A percentile compares a stretch with the other conserved stretches of the same genome.
phyloP scores from a whole-genome alignment of 2,329 filamentous ascomycete species.

The Trichophyton simii region DNA sequence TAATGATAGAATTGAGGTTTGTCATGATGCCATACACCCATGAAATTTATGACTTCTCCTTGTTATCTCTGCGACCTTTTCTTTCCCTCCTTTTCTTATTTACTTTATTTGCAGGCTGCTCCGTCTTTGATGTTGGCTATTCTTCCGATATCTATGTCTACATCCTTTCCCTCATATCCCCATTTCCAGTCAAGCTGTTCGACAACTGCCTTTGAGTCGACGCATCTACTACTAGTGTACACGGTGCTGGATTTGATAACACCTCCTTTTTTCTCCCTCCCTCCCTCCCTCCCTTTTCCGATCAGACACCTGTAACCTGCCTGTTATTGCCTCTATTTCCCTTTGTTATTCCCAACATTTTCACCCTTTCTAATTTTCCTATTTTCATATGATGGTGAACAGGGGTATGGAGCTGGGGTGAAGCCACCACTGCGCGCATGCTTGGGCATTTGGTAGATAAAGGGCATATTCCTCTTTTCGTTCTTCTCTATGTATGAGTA shows the following conservation, averaged over 20 bases:
- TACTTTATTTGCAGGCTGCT: neutral
- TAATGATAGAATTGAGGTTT: neutral
- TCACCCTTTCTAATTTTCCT: neutral
- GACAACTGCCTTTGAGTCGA: neutral
- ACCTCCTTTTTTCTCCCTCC: neutral
- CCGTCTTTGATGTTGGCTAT: neutral
- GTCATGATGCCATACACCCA: neutral
- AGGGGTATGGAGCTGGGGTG: constrained; percentile 1
- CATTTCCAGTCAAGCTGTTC: too few species aligned
- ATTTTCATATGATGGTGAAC: neutral
- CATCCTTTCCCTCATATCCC: neutral
- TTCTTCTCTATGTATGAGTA: neutral
- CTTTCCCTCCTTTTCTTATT: too few species aligned
- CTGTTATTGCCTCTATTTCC: neutral
- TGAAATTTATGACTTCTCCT: neutral
- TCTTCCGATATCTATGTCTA: neutral
- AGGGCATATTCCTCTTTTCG: neutral
- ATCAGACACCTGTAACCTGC: neutral
- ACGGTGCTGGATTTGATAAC: neutral
- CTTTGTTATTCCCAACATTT: neutral
- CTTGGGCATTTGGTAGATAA: constrained; percentile 2
- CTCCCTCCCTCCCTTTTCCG: neutral
- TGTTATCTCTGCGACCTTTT: too few species aligned
- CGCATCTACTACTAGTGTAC: neutral
- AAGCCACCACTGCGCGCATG: neutral